phyloP scores from a whole-genome alignment of 2,329 filamentous ascomycete genomes.

The Verticillium isaacii region DNA sequence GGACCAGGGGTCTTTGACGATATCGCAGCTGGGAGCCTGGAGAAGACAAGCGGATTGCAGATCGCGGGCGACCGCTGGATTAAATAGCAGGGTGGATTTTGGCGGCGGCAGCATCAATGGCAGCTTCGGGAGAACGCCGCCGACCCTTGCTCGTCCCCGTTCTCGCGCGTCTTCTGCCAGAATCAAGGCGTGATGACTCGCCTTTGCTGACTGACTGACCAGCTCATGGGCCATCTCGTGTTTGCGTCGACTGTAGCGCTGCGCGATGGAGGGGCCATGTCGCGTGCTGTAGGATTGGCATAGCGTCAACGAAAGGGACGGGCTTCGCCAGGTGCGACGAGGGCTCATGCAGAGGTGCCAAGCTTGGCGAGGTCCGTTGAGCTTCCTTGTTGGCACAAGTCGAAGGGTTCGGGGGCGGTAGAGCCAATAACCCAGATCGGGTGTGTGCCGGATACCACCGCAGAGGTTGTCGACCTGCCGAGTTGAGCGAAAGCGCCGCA shows the following conservation, averaged over 20 bases:
- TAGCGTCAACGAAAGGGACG: background rate
- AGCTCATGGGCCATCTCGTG: background rate
- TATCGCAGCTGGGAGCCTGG: background rate
- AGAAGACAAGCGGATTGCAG: background rate
- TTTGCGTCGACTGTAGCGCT: background rate
- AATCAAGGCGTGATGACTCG: background rate
- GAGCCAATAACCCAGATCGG: conserved; percentile 2
- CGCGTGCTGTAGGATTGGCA: background rate
- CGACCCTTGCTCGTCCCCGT: background rate
- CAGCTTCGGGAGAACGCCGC: background rate
- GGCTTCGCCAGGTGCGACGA: background rate
- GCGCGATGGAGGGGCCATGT: background rate
- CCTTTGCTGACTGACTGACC: background rate
- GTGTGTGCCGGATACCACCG: background rate
- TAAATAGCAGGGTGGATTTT: background rate
- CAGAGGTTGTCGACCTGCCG: conserved; percentile 1
- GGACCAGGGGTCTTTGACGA: background rate
- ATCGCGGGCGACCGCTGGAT: background rate
- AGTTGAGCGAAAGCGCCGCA: conserved; percentile 3
- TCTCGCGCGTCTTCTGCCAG: background rate
- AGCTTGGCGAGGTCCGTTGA: background rate
- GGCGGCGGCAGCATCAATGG: background rate
- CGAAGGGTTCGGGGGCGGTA: background rate
- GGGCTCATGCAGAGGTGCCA: background rate
- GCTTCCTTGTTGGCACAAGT: conserved; percentile 1